Evolutionary conservation across 352 stramenopile genomes (phyloP).

Genomic region (Phytophthora sojae): DNA sequence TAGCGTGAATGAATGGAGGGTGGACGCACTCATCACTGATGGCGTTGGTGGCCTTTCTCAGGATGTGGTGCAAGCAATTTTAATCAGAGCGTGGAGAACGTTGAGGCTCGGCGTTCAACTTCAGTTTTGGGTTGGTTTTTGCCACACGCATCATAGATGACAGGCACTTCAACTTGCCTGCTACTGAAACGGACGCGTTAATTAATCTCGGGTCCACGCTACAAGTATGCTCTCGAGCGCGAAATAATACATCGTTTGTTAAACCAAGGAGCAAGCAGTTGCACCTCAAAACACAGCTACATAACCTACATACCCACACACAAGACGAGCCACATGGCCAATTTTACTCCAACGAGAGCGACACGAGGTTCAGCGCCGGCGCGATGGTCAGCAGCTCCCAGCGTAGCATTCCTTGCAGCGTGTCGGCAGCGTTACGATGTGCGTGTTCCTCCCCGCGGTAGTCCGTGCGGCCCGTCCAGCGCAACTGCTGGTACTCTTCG

Average conservation of each 20-base stretch:
- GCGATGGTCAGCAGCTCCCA: constrained; percentile 55
- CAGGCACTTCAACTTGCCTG: constrained; percentile 14
- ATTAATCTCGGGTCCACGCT: constrained; percentile 6
- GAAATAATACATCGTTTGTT: constrained; percentile 35
- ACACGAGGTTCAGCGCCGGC: constrained; percentile 45
- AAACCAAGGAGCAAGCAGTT: constrained; percentile 19
- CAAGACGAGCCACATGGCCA: constrained; percentile 11
- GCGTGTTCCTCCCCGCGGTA: constrained; percentile 53
- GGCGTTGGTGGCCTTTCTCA: not conserved
- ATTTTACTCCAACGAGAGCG: constrained; percentile 32
- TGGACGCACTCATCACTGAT: constrained; percentile 3
- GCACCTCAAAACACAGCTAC: constrained; percentile 6
- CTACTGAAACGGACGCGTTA: constrained; percentile 12
- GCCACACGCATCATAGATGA: constrained; percentile 21
- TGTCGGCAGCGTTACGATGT: constrained; percentile 52
- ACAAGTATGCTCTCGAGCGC: constrained; percentile 14
- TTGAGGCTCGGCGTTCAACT: constrained; percentile 28
- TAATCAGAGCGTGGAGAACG: constrained; percentile 16
- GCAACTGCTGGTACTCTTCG: constrained; percentile 46
- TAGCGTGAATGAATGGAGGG: not conserved
- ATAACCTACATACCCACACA: constrained; percentile 3
- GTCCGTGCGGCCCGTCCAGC: constrained; percentile 57
- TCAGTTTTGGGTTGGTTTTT: constrained; percentile 9
- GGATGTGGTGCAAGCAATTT: constrained; percentile 8
- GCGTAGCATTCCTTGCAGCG: constrained; percentile 47